phyloP scores from a whole-genome alignment of 768 basidiomycete species.

The Tephrocybe sp. region DNA sequence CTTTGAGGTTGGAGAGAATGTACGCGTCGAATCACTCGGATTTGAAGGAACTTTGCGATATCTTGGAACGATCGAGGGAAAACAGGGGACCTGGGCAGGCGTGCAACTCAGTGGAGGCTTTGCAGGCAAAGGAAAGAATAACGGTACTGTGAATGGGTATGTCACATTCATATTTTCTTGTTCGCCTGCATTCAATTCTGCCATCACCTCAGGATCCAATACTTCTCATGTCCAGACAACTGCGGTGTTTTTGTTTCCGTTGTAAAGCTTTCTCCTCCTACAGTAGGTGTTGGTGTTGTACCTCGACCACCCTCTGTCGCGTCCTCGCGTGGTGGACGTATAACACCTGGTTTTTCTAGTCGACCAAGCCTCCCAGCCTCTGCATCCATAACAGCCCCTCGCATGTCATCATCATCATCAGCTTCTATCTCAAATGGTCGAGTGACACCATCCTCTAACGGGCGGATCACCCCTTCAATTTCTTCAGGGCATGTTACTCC shows the following conservation, averaged over 20 bases:
- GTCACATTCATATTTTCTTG: constrained; percentile 21
- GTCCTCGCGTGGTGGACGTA: constrained; percentile 62
- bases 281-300: constrained; percentile 51
- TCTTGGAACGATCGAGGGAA: constrained; percentile 84
- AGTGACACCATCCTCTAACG: constrained; percentile 37
- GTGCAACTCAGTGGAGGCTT: constrained; percentile 88
- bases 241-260: constrained; percentile 92
- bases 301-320: constrained; percentile 76
- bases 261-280: constrained; percentile 77
- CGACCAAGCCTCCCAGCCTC: constrained; percentile 48
- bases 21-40: constrained; percentile 84
- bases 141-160: constrained; percentile 87
- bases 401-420: constrained; percentile 31
- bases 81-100: constrained; percentile 89
- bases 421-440: constrained; percentile 38
- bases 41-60: constrained; percentile 83
- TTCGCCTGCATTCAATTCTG: constrained; percentile 15
- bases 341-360: constrained; percentile 56
- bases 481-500: constrained; percentile 36
- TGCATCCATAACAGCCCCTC: constrained; percentile 25
- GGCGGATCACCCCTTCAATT: constrained; percentile 48
- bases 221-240: constrained; percentile 80
- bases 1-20: constrained; percentile 77
- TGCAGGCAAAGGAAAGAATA: constrained; percentile 90
- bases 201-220: constrained; percentile 54